A percentile compares a stretch with the other conserved stretches of the same genome.
These are phyloP conservation scores for Xylaria intraflava DNA, from an alignment of 495 filamentous ascomycete genomes.

Conservation along the genomic window DNA sequence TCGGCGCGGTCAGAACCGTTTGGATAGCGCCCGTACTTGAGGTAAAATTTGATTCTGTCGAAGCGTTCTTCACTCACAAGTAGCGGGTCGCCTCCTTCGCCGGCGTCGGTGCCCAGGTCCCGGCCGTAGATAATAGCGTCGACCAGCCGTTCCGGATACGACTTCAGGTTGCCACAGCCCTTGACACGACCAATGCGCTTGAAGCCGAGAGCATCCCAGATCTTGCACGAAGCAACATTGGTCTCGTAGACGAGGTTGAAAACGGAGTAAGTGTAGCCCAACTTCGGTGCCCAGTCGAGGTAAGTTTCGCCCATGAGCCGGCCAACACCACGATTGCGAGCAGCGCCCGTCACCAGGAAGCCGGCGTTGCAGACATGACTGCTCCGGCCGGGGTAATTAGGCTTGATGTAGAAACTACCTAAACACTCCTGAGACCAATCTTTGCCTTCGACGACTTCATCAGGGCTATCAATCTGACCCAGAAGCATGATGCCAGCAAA, in stretches of 20 bases:
- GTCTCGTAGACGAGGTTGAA: conserved; percentile 99
- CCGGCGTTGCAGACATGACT: conserved; percentile 96
- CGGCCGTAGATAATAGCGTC: conserved; percentile 97
- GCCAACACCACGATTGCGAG: conserved; percentile 85
- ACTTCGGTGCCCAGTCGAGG: conserved; percentile 86
- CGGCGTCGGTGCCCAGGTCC: conserved; percentile 50
- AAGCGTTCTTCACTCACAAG: conserved; percentile 94
- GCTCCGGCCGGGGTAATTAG: conserved; percentile 93
- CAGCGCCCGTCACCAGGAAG: conserved; percentile 85
- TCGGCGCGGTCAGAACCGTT: conserved; percentile 89
- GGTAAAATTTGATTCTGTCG: conserved; percentile 96
- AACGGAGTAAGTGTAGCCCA: conserved; percentile 93
- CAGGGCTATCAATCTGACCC: conserved; percentile 59
- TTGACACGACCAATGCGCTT: conserved; percentile 92
- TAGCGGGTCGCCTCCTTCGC: conserved; percentile 58
- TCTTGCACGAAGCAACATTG: conserved; percentile 87
- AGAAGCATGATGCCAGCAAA: conserved; percentile 92
- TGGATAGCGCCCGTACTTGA: conserved; percentile 91
- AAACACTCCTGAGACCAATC: conserved; percentile 84
- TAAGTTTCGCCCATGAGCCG: conserved; percentile 91
- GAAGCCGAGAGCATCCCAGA: conserved; percentile 98
- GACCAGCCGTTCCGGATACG: conserved; percentile 70
- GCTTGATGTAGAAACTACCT: conserved; percentile 94
- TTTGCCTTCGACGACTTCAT: conserved; percentile 56
- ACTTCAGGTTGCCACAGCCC: conserved; percentile 76